phyloP scores from a whole-genome alignment of 1,284 basidiomycete species.

The Cutaneotrichosporon sp. region DNA sequence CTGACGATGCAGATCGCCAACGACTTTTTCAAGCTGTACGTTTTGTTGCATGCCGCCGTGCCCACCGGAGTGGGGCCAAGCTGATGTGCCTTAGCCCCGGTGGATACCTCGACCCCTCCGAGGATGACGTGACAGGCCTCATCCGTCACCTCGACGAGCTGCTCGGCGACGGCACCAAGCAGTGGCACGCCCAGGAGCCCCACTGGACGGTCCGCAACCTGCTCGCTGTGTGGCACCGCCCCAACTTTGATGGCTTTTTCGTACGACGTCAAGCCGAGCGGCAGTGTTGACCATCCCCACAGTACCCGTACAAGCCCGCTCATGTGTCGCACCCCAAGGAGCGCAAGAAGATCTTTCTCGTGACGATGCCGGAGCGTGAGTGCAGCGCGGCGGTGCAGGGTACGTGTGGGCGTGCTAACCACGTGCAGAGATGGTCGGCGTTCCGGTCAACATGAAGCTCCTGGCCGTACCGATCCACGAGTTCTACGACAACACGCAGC shows the following conservation, averaged over 20 bases:
- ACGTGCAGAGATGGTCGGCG: constrained; percentile 77
- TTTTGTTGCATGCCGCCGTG: too few species aligned
- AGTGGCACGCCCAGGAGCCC: constrained; percentile 19
- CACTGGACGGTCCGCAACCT: constrained; percentile 90
- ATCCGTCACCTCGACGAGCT: constrained; percentile 81
- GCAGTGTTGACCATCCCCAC: neutral
- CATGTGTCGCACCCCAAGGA: constrained; percentile 98
- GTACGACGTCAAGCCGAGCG: constrained; percentile 53
- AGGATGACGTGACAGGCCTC: constrained; percentile 84
- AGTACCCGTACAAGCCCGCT: constrained; percentile 96
- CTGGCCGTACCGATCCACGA: constrained; percentile 93
- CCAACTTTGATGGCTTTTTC: constrained; percentile 97
- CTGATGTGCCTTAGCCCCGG: constrained; percentile 63
- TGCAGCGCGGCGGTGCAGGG: neutral
- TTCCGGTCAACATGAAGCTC: constrained; percentile 98
- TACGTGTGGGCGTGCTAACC: neutral
- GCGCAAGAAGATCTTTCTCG: constrained; percentile 91
- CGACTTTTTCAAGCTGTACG: constrained; percentile 95
- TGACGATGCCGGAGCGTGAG: constrained; percentile 86
- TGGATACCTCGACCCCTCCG: constrained; percentile 94
- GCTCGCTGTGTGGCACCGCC: constrained; percentile 93
- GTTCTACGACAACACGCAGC: constrained; percentile 91
- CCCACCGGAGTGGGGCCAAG: too few species aligned
- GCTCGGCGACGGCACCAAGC: constrained; percentile 65
- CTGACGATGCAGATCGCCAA: constrained; percentile 98